Conservation (phyloP, 371 early-diverging fungal genomes). For the Rhizomucor pusillus region DNA sequence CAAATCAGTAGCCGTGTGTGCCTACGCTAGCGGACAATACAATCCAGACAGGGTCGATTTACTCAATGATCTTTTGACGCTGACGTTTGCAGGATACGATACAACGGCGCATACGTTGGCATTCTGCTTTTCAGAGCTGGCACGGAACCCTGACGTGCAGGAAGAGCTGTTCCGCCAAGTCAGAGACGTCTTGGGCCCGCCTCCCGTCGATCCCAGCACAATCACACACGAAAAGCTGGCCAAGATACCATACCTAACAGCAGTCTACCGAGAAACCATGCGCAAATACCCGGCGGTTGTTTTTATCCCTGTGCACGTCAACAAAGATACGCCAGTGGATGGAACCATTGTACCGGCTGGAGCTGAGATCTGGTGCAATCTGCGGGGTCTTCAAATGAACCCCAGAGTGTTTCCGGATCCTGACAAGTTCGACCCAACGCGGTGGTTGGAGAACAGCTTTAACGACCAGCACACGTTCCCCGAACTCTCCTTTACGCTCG, state of each 20-base stretch:
- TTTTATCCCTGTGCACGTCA: conserved; percentile 50
- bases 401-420: conserved; percentile 40
- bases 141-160: conserved; percentile 37
- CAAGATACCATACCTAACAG: conserved; percentile 36
- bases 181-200: conserved; percentile 35
- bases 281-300: conserved; percentile 50
- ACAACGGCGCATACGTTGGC: conserved; percentile 49
- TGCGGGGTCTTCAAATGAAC: conserved; percentile 50
- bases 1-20: conserved; percentile 39
- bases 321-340: conserved; percentile 33
- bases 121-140: conserved; percentile 45
- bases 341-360: conserved; percentile 37
- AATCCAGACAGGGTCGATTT: conserved; percentile 21
- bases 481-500: conserved; percentile 43
- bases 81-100: conserved; percentile 50
- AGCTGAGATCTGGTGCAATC: conserved; percentile 48
- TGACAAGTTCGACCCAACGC: conserved; percentile 32
- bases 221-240: conserved; percentile 42
- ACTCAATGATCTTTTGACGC: conserved; percentile 36
- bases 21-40: conserved; percentile 36
- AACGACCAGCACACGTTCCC: conserved; percentile 40
- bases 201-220: conserved; percentile 28
- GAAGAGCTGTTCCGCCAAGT: conserved; percentile 36
- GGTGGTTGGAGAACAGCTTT: conserved; percentile 29
- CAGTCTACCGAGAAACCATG: conserved; percentile 47